Base-by-base conservation (phyloP, 805 yeast species). In the Lipomyces starkeyi region DNA sequence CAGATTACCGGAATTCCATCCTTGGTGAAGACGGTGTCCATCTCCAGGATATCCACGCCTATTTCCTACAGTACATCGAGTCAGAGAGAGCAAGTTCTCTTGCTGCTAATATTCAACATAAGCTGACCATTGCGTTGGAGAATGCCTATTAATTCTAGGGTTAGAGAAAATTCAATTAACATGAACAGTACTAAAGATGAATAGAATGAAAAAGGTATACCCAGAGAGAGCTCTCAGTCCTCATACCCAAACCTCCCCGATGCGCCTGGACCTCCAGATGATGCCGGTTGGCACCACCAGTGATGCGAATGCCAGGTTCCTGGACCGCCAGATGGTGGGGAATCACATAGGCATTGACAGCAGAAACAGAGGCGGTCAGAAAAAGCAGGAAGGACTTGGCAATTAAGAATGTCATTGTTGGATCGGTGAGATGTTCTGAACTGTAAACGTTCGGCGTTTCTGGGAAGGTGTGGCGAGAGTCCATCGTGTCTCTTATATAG, bases 401-500 rank as follows among this genome's bases (percentile, higher is more conserved):
- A 43, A n/a, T 1, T 1, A 43, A 43, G 20, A 43, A 43, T n/a
- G 8, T n/a, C 49, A 43, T 43, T 6, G 3, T 27, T 43, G 22
- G 22, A 17, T 8, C 22, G 8, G 20, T 5, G 49, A 43, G 13
- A 11, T 43, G 49, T 43, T 37, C 32, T 29, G 1, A 5, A 29
- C 32, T 29, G 32, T 29, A 29, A 29, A 4, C 0, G 1, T 29
- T 1, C 32, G 32, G 1, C 32, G 32, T 29, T 29, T 29, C 32
- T 29, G 32, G 40, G 17, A 59, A 29, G 69, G 54, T 4, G 74
- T 1, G 14, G 29, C 3, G 29, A n/a, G 52, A 22, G 17, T 14
- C 3, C 17, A 3, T 11, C 2, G 40, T 37, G 40, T 13, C 14
- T 37, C 5, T 11, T 37, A 37, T 37, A 11, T 37, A 5, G 40